These are phyloP conservation scores for Phytophthora idaei DNA, from an alignment of 352 stramenopile species.

Conservation along the genomic window DNA sequence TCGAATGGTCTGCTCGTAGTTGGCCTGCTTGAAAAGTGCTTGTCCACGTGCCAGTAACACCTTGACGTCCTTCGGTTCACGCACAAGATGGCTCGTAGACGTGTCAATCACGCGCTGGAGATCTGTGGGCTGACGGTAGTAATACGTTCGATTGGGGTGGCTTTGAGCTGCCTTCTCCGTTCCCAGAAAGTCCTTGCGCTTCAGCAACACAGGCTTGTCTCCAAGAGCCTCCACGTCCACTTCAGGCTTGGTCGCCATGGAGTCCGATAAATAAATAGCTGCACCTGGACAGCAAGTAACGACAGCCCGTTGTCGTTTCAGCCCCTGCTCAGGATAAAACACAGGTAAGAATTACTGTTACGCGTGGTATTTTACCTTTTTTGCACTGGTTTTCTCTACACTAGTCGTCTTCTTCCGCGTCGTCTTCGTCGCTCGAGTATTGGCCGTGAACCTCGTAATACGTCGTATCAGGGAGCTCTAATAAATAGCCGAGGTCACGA, in stretches of 20 bases:
- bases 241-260: slow-evolving; percentile 48
- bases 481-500: slow-evolving; percentile 69
- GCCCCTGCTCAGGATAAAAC: slow-evolving; percentile 9
- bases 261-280: slow-evolving; percentile 10
- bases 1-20: slow-evolving; percentile 57
- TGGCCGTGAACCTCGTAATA: slow-evolving; percentile 79
- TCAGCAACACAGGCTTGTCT: slow-evolving; percentile 51
- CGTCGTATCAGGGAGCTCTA: slow-evolving; percentile 69
- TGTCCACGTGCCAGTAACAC: slow-evolving; percentile 73
- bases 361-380: slow-evolving; percentile 11
- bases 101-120: slow-evolving; percentile 76
- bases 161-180: slow-evolving; percentile 67
- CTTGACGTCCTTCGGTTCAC: slow-evolving; percentile 64
- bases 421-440: slow-evolving; percentile 81
- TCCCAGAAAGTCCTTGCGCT: slow-evolving; percentile 79
- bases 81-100: slow-evolving; percentile 70
- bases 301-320: slow-evolving; percentile 25
- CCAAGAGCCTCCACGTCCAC: slow-evolving; percentile 32
- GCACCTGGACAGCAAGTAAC: not conserved
- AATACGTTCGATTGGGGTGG: slow-evolving; percentile 79
- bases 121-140: slow-evolving; percentile 75
- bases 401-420: slow-evolving; percentile 64
- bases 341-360: too few species aligned
- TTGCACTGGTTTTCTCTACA: slow-evolving; percentile 6
- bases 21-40: slow-evolving; percentile 81